Conservation (phyloP, 2,329 filamentous ascomycete genomes). For the Juglanconis oblonga region DNA sequence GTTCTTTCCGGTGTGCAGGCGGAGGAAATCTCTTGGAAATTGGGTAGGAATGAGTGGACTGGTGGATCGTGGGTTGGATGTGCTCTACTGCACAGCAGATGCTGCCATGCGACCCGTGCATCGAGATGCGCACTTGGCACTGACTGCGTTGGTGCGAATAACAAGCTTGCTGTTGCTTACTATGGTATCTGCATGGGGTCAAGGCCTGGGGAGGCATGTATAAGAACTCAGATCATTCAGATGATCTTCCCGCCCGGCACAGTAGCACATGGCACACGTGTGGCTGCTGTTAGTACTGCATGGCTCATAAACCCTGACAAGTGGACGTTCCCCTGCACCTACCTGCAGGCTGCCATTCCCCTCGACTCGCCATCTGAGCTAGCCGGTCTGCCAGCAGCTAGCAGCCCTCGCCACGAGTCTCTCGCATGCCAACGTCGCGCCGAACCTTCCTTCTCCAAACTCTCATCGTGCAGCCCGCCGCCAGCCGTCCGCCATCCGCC, state of each 20-base stretch:
- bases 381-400: not conserved
- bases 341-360: no score
- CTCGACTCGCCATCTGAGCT: not conserved
- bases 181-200: not conserved
- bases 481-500: not conserved
- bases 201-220: not conserved
- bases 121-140: not conserved
- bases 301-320: no score
- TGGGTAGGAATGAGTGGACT: no score
- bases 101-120: no score
- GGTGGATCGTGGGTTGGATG: no score
- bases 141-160: not conserved
- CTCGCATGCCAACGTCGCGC: constrained; percentile 10
- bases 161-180: not conserved
- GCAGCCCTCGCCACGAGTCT: constrained; percentile 5
- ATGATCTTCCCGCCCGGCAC: not conserved
- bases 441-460: not conserved
- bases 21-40: no score
- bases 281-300: not conserved
- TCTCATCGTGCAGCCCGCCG: not conserved
- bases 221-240: no score
- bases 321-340: no score
- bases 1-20: no score
- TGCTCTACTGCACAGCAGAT: no score
- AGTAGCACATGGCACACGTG: not conserved